A percentile compares a stretch with the other conserved stretches of the same genome.
These are phyloP conservation scores for Neurospora intermedia DNA, from an alignment of 495 filamentous ascomycete genomes.

Conservation along the genomic window DNA sequence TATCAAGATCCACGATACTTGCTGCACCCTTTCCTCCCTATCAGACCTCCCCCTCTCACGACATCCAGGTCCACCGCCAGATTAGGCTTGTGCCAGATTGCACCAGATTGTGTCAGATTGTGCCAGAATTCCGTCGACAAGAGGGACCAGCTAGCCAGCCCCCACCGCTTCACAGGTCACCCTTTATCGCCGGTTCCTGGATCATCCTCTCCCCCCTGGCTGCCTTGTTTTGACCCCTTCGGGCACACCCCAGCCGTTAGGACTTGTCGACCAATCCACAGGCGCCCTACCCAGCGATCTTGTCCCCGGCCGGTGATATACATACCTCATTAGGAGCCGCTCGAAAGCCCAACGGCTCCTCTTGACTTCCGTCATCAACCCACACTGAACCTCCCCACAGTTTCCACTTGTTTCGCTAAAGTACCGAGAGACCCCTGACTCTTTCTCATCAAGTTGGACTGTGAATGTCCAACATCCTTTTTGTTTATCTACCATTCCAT, in stretches of 20 bases:
- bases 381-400: neutral
- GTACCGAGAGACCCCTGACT: neutral
- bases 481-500: constrained; percentile 11
- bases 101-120: constrained; percentile 3
- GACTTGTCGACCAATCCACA: constrained; percentile 12
- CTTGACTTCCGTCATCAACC: neutral
- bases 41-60: constrained; percentile 12
- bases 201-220: neutral
- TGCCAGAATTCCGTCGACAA: constrained; percentile 20
- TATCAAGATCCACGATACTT: constrained; percentile 14
- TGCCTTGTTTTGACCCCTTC: constrained; percentile 11
- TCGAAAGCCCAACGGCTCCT: neutral
- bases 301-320: neutral
- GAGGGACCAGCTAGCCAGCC: constrained; percentile 9
- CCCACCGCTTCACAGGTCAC: constrained; percentile 5
- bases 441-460: constrained; percentile 3
- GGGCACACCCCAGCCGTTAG: constrained; percentile 9
- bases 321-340: constrained; percentile 2
- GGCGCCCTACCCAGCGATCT: constrained; percentile 2
- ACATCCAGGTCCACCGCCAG: constrained; percentile 22
- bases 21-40: constrained; percentile 15
- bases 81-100: constrained; percentile 10
- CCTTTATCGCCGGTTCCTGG: constrained; percentile 22
- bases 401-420: neutral
- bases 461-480: constrained; percentile 4